phyloP scores from a whole-genome alignment of 306 rosid genomes.

The Ormosia emarginata region DNA sequence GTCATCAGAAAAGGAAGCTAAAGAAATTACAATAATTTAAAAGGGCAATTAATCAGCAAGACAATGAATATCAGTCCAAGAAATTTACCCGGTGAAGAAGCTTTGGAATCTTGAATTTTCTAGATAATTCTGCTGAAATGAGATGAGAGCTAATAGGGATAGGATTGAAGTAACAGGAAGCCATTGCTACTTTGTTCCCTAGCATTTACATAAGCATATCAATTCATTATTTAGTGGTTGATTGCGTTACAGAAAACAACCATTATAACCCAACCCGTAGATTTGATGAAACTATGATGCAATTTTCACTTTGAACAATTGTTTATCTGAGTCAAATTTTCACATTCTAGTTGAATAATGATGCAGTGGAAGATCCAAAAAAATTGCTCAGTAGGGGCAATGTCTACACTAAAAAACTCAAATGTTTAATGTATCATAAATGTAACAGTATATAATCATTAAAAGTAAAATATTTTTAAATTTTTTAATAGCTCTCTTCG shows the following conservation, averaged over 20 bases:
- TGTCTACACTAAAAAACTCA: too few species aligned
- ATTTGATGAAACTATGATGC: neutral
- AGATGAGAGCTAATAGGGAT: conserved; percentile 44
- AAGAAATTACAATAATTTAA: neutral
- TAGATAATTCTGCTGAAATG: conserved; percentile 34
- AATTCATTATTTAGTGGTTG: neutral
- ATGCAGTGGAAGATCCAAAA: neutral
- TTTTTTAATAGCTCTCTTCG: too few species aligned
- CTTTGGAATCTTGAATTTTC: conserved; percentile 43
- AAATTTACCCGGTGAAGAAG: conserved; percentile 49
- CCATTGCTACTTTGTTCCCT: conserved; percentile 48
- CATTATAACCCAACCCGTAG: neutral
- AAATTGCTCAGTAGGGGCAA: too few species aligned
- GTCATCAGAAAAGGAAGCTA: neutral
- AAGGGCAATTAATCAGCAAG: neutral
- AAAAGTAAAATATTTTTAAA: too few species aligned
- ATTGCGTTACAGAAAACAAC: neutral
- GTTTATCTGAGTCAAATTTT: neutral
- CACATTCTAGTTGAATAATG: neutral
- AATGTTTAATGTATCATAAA: too few species aligned
- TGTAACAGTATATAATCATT: too few species aligned
- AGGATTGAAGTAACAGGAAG: conserved; percentile 45
- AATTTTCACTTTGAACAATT: neutral
- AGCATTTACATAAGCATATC: conserved; percentile 18
- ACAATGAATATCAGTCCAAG: conserved; percentile 9